These are phyloP conservation scores for Periglandula ipomoeae DNA, from an alignment of 2,329 filamentous ascomycete genomes.

Conservation along the genomic window DNA sequence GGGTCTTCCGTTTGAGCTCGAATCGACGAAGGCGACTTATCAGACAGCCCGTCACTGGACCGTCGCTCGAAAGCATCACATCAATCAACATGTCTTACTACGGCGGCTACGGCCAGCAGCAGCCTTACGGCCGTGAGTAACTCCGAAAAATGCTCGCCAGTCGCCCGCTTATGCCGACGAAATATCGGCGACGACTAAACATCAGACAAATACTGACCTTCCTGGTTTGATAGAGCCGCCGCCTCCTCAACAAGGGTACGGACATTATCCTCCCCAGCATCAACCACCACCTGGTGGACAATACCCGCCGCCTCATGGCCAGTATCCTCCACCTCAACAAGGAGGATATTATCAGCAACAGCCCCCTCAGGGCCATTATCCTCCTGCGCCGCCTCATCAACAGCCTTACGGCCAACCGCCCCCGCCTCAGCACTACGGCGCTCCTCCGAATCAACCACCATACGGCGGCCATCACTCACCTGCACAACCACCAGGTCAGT, in stretches of 20 bases:
- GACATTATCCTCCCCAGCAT: constrained; percentile 17
- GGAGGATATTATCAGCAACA: constrained; percentile 20
- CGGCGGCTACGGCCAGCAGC: constrained; percentile 16
- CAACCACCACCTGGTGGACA: constrained; percentile 13
- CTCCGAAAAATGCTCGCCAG: neutral
- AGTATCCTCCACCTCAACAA: constrained; percentile 24
- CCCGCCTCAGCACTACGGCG: constrained; percentile 18
- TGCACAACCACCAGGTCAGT: constrained; percentile 20
- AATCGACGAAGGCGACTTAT: neutral
- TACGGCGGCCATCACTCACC: constrained; percentile 12
- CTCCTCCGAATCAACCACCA: constrained; percentile 19
- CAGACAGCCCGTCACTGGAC: neutral
- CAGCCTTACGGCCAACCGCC: constrained; percentile 14
- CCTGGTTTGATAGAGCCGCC: constrained; percentile 18
- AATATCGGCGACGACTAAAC: neutral
- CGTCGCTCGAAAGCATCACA: neutral
- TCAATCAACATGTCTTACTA: constrained; percentile 25
- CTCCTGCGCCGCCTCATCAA: constrained; percentile 9
- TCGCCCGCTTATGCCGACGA: neutral
- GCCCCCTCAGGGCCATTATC: constrained; percentile 12
- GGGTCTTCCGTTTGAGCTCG: neutral
- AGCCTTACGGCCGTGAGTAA: constrained; percentile 27
- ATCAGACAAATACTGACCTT: neutral
- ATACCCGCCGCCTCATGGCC: constrained; percentile 19
- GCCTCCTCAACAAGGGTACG: constrained; percentile 28